Conservation (phyloP, 371 early-diverging fungal genomes). For the Umbelopsis sp. region DNA sequence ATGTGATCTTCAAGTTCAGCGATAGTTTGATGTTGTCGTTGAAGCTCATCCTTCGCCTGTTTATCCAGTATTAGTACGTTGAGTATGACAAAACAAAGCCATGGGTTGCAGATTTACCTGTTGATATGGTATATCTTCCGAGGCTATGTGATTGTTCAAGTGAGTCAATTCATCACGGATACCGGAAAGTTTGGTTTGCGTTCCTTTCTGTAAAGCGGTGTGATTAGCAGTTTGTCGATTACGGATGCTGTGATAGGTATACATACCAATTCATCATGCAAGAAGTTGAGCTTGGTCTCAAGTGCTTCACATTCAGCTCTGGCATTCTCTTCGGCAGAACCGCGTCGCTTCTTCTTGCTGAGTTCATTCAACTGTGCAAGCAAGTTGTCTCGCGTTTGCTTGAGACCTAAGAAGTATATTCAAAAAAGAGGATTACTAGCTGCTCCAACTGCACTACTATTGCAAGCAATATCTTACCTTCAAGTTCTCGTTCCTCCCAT, state of each 20-base stretch:
- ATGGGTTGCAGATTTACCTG: background rate
- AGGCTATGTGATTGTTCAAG: conserved; percentile 8
- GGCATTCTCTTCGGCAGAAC: conserved; percentile 66
- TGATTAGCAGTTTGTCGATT: background rate
- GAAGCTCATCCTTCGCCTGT: conserved; percentile 31
- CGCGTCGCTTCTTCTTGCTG: conserved; percentile 70
- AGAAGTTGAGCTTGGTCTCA: conserved; percentile 57
- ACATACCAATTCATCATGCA: conserved; percentile 64
- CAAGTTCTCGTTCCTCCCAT: conserved; percentile 89
- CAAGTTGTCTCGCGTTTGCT: conserved; percentile 70
- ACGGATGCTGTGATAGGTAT: background rate
- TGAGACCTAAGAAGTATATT: conserved; percentile 42
- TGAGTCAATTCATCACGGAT: conserved; percentile 6
- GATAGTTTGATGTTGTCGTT: conserved; percentile 43
- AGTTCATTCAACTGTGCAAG: conserved; percentile 74
- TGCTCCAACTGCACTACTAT: background rate
- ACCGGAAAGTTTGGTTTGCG: conserved; percentile 7
- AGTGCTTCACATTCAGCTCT: conserved; percentile 64
- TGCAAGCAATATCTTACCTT: conserved; percentile 40
- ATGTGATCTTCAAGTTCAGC: conserved; percentile 53
- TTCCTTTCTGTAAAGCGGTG: background rate
- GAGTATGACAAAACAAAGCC: no score
- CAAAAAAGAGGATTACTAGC: background rate
- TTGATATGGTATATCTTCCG: conserved; percentile 1
- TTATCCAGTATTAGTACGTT: no score